A percentile compares a stretch with the other conserved stretches of the same genome.
Evolutionary conservation across 352 stramenopile genomes (phyloP).

Genomic region (Aphanomyces astaci): DNA sequence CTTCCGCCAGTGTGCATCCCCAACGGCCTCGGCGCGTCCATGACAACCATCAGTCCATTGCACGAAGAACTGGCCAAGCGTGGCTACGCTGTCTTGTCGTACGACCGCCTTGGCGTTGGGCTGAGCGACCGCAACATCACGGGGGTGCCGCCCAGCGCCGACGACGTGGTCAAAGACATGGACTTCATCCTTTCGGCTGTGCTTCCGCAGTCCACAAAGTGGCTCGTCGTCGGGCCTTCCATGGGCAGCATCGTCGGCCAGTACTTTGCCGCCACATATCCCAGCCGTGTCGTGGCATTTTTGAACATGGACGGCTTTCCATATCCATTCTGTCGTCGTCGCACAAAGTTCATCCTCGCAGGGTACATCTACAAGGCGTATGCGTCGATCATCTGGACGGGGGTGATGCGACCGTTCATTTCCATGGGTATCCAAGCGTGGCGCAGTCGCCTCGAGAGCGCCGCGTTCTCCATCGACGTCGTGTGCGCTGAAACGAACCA

Average conservation of each 20-base stretch:
- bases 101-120: conserved; percentile 12
- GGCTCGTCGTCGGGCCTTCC: conserved; percentile 1
- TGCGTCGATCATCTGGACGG: conserved; percentile 1
- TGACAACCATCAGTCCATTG: conserved; percentile 4
- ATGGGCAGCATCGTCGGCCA: conserved; percentile 11
- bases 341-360: neutral
- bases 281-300: neutral
- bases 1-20: conserved; percentile 7
- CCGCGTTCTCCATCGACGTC: conserved; percentile 4
- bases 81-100: conserved; percentile 8
- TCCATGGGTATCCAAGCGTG: neutral
- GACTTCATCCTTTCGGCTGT: neutral
- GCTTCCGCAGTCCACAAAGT: neutral
- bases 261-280: conserved; percentile 1
- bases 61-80: conserved; percentile 2
- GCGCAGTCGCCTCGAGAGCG: neutral
- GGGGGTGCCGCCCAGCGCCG: neutral
- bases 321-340: neutral
- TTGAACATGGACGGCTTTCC: conserved; percentile 12
- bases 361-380: neutral
- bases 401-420: conserved; percentile 8
- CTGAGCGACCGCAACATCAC: conserved; percentile 11
- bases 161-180: conserved; percentile 15
- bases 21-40: conserved; percentile 8
- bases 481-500: conserved; percentile 2